Evolutionary conservation across 2,329 filamentous ascomycete genomes (phyloP), one percentile per base, ranked within the genome.

Genomic region (Beauveria brongniartii): DNA sequence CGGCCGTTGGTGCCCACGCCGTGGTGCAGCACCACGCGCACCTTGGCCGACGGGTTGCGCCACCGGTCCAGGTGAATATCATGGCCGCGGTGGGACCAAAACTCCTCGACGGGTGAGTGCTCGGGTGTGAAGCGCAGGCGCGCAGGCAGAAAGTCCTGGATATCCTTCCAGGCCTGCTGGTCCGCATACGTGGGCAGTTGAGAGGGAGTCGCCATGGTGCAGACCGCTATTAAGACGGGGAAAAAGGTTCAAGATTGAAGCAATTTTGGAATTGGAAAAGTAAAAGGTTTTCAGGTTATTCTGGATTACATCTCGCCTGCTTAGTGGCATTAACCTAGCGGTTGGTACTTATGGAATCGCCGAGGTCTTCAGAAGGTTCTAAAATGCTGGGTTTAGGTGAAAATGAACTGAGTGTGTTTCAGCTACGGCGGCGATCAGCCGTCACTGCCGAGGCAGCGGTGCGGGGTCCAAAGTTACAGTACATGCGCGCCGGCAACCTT

Each of bases 81-180:
- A 8, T 56, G 54, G 1, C 54, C 54, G 26, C 54, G 54, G 43
- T 47, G 54, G 7, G 24, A 37, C 54, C 54, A 56, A 20, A 30
- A 56, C 43, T 56, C 54, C 26, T 56, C 54, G 43, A 24, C 28
- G 2, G 54, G 41, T 12, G 54, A 34, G 54, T 56, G 54, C 41
- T 46, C 28, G n/a, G 54, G 41, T 7, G 41, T 56, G 28, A 56
- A 56, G 28, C 30, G 43, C 18, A 56, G 28, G 3, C 54, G 41
- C n/a, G 54, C 10, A 6, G 54, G 54, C 2, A 56, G 41, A 6
- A 56, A 56, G 3, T 16, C 14, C 10, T 56, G 54, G 3, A 56
- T 56, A n/a, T 56, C 54, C 26, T 47, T 46, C 54, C 54, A 56
- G 43, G 54, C 54, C 54, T 56, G 41, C 20, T 56, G 54, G 28